A percentile compares a stretch with the other conserved stretches of the same genome.
Conservation (phyloP, 2,329 filamentous ascomycete species). For the Nigrospora oryzae region DNA sequence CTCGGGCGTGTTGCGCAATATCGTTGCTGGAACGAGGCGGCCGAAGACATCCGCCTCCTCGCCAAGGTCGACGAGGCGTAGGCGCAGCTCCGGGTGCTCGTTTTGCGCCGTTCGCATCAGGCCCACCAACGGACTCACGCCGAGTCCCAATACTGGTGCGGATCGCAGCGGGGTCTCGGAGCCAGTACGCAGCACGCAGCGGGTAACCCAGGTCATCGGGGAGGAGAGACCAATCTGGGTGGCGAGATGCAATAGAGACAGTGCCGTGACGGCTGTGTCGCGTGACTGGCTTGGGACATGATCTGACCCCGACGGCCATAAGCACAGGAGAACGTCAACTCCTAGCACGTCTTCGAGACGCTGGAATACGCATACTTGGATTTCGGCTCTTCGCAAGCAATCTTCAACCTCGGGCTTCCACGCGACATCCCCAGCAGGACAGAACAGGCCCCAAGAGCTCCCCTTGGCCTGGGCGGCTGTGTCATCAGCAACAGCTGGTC, state of each 20-base stretch:
- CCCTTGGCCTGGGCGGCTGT: background rate
- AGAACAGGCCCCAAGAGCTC: background rate
- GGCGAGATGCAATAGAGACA: background rate
- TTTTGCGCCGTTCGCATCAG: conserved; percentile 17
- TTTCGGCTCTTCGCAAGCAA: background rate
- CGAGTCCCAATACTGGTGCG: conserved; percentile 5
- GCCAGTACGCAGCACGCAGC: background rate
- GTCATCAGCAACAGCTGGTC: background rate
- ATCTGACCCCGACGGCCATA: background rate
- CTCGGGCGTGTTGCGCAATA: conserved; percentile 11
- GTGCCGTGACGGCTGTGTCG: background rate
- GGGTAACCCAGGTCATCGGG: background rate
- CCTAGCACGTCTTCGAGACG: background rate
- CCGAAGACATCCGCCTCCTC: conserved; percentile 4
- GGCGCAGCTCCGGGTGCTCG: conserved; percentile 18
- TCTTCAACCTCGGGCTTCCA: background rate
- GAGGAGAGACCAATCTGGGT: background rate
- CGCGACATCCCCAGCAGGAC: background rate
- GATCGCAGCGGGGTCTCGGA: background rate
- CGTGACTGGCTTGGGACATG: background rate
- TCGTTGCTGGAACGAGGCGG: conserved; percentile 3
- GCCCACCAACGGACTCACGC: conserved; percentile 16
- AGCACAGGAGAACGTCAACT: background rate
- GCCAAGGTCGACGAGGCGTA: conserved; percentile 15
- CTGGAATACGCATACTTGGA: background rate